phyloP scores from a whole-genome alignment of 2,329 filamentous ascomycete species.

The Trichoderma atroviride region DNA sequence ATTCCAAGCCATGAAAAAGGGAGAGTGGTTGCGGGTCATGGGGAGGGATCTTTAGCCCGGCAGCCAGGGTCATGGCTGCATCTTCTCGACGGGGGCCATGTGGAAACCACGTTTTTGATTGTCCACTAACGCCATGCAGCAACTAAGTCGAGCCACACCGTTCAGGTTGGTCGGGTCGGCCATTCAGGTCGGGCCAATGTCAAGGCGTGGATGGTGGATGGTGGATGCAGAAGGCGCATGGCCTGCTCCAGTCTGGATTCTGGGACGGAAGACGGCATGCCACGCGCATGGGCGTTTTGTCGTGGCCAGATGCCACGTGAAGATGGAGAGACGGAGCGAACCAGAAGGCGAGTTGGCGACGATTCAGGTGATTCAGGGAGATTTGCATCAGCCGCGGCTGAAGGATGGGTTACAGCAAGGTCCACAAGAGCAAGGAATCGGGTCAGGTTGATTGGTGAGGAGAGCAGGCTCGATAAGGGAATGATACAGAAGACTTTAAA shows the following conservation, averaged over 20 bases:
- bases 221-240: not conserved
- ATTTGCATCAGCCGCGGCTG: not conserved
- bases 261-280: not conserved
- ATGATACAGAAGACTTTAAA: not conserved
- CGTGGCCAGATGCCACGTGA: constrained; percentile 4
- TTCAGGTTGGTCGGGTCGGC: not conserved
- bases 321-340: not conserved
- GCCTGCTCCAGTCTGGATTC: not conserved
- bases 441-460: not conserved
- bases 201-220: not conserved
- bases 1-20: not conserved
- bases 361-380: not conserved
- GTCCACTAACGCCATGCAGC: not conserved
- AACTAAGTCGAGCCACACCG: constrained; percentile 2
- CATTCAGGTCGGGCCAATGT: not conserved
- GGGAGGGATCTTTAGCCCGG: not conserved
- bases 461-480: not conserved
- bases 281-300: not conserved
- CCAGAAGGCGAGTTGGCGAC: not conserved
- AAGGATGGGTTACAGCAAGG: not conserved
- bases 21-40: not conserved
- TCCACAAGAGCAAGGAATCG: not conserved
- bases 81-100: not conserved
- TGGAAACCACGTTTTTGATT: constrained; percentile 7
- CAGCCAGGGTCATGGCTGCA: not conserved